Evolutionary conservation across 208 protist species (phyloP), one percentile per base, ranked within the genome.

Genomic region (Wallacemonas rigidus): DNA sequence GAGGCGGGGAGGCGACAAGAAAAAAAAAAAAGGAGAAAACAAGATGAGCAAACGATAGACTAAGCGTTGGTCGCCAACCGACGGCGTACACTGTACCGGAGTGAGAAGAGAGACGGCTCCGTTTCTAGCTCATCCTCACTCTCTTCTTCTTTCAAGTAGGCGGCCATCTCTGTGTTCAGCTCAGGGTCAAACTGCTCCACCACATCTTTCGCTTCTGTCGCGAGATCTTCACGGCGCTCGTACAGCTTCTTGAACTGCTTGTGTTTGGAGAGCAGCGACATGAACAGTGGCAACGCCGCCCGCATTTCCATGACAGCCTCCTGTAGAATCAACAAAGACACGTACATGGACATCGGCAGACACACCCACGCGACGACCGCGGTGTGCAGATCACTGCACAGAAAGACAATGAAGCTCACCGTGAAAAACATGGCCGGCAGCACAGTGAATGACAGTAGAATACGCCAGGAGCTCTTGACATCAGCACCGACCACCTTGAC

Each of bases 401-500:
- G 15, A 67, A 77, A 92, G 1, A 87, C 85, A 36, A 92, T 71
- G 35, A 91, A 65, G 9, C 85, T 78, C 43, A 94, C 74, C 44
- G 91, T 39, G 47, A 85, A 63, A 55, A 95, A 87, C 40, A 80
- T 78, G 6, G 83, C 41, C 9, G 90, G 91, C 35, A 95, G 81
- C 3, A 88, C 67, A 17, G 83, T 75, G 54, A 95, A 93, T 43
- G 79, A 85, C 12, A 89, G 76, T 54, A 91, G 71, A 11, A 97
- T 61, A 79, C 96, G 97, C 78, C 89, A 95, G 38, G 91, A 95
- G 35, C 94, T 93, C 69, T 91, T 90, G 35, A 98, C 95, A 69
- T 98, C 95, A 1, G 81, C 81, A 26, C 90, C 95, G 9, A 89
- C 82, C 45, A 98, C 83, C 80, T 98, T 98, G 15, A 98, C 94